These are phyloP conservation scores for Castanea crenata DNA, from an alignment of 306 rosid genomes.

Conservation along the genomic window DNA sequence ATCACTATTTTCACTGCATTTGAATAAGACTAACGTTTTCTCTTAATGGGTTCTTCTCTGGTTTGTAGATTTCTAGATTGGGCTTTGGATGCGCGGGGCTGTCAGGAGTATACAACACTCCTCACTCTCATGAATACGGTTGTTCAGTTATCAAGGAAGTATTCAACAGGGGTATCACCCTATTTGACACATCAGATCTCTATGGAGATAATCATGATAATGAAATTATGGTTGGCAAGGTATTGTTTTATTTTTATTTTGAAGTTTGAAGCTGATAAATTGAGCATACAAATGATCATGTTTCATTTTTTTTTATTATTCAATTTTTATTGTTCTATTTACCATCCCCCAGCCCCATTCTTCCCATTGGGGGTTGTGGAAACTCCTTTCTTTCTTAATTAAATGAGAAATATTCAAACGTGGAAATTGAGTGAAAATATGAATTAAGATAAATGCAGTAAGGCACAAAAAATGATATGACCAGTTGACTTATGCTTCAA, in stretches of 20 bases:
- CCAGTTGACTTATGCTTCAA: too few relatives aligned
- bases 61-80: constrained; percentile 63
- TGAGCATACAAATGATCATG: background rate
- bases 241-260: constrained; percentile 8
- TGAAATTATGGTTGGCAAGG: constrained; percentile 76
- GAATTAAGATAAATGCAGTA: background rate
- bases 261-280: background rate
- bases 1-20: too few relatives aligned
- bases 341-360: too few relatives aligned
- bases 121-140: constrained; percentile 70
- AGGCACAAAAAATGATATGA: too few relatives aligned
- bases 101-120: constrained; percentile 61
- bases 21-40: too few relatives aligned
- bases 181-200: constrained; percentile 66
- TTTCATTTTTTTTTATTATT: background rate
- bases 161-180: constrained; percentile 60
- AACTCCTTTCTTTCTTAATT: too few relatives aligned
- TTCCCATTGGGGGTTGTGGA: too few relatives aligned
- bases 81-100: constrained; percentile 83
- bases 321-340: too few relatives aligned
- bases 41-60: background rate
- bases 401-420: background rate
- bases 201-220: constrained; percentile 63
- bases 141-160: constrained; percentile 57
- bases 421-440: background rate